phyloP scores from a whole-genome alignment of 306 rosid genomes.

The Vigna radiata region DNA sequence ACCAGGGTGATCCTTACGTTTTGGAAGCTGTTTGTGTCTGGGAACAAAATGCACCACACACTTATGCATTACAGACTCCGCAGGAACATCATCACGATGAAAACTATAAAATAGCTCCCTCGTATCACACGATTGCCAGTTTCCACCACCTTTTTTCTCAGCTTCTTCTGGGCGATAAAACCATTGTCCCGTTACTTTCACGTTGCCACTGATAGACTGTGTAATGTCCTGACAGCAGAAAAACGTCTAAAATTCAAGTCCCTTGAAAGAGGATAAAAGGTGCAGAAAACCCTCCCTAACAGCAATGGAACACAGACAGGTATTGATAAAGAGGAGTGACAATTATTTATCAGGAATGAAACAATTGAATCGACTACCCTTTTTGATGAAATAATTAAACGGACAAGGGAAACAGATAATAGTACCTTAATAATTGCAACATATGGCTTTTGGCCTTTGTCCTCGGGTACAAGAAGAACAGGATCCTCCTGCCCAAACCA shows the following conservation, averaged over 20 bases:
- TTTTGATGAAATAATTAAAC: not conserved
- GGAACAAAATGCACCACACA: slow-evolving; percentile 96
- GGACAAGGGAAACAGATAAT: slow-evolving; percentile 32
- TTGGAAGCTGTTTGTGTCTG: slow-evolving; percentile 80
- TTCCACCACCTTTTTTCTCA: slow-evolving; percentile 80
- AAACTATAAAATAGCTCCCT: slow-evolving; percentile 97
- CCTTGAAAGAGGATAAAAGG: not conserved
- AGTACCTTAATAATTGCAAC: slow-evolving; percentile 92
- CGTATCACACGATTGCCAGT: slow-evolving; percentile 90
- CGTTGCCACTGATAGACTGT: slow-evolving; percentile 59
- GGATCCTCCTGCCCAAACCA: slow-evolving; percentile 81
- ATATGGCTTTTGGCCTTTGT: slow-evolving; percentile 74
- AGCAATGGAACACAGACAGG: slow-evolving; percentile 26
- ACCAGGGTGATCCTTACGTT: slow-evolving; percentile 88
- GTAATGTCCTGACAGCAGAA: slow-evolving; percentile 70
- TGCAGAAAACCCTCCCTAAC: slow-evolving; percentile 26
- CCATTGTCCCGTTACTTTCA: slow-evolving; percentile 93
- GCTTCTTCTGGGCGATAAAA: slow-evolving; percentile 99
- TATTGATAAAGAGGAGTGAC: not conserved
- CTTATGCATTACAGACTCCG: slow-evolving; percentile 96
- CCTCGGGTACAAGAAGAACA: slow-evolving; percentile 84
- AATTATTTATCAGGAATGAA: slow-evolving; percentile 10
- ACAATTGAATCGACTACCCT: not conserved
- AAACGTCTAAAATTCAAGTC: slow-evolving; percentile 2
- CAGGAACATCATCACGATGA: slow-evolving; percentile 95